A percentile compares a stretch with the other conserved stretches of the same genome.
Conservation (phyloP, 495 filamentous ascomycete genomes). For the Ramalina peruviana region DNA sequence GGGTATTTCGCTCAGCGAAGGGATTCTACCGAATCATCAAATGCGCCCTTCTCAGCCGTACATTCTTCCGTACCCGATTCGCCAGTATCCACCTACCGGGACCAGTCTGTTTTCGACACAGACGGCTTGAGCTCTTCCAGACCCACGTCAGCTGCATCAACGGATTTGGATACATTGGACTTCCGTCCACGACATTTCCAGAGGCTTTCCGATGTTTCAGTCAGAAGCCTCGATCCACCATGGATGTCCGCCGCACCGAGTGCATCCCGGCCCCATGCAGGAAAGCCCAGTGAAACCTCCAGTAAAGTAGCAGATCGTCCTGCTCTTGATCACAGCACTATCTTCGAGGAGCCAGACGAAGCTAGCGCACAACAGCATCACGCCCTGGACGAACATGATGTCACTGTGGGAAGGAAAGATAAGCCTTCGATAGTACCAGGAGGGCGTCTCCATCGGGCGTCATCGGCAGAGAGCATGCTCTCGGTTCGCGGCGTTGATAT, state of each 20-base stretch:
- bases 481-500: constrained; percentile 39
- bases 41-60: constrained; percentile 42
- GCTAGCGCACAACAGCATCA: neutral
- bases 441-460: constrained; percentile 23
- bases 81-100: constrained; percentile 57
- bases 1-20: constrained; percentile 33
- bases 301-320: neutral
- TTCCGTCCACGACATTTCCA: constrained; percentile 36
- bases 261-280: too few species aligned
- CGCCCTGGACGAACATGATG: constrained; percentile 10
- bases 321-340: neutral
- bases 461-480: constrained; percentile 38
- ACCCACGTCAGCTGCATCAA: constrained; percentile 62
- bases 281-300: too few species aligned
- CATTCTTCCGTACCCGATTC: constrained; percentile 69
- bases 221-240: constrained; percentile 20
- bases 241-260: too few species aligned
- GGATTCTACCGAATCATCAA: constrained; percentile 46
- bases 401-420: constrained; percentile 17
- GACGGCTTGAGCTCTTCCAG: constrained; percentile 42
- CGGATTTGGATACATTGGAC: constrained; percentile 43
- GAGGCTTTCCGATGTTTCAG: constrained; percentile 38
- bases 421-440: constrained; percentile 11
- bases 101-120: constrained; percentile 67
- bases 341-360: constrained; percentile 17